phyloP scores from a whole-genome alignment of 2,329 filamentous ascomycete species.

The Graphilbum fragrans region DNA sequence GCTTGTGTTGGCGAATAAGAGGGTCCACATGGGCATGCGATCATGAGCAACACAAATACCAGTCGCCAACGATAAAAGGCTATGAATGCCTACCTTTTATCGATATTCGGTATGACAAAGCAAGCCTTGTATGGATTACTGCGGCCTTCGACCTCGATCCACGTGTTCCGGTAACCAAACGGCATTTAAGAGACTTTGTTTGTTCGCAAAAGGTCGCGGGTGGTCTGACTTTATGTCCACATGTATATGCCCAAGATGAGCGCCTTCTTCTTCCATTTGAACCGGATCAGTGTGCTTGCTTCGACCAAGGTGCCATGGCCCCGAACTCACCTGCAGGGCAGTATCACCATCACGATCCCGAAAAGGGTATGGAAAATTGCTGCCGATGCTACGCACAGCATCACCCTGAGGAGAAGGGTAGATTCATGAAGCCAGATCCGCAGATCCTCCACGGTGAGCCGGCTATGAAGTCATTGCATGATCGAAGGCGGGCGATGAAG shows the following conservation, averaged over 20 bases:
- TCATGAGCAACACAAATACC: not conserved
- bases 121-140: not conserved
- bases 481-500: not conserved
- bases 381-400: constrained; percentile 1
- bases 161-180: not conserved
- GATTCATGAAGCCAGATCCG: not conserved
- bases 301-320: not conserved
- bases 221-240: not conserved
- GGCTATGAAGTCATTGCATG: not conserved
- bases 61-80: not conserved
- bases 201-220: not conserved
- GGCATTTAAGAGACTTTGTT: constrained; percentile 1
- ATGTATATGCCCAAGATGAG: not conserved
- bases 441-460: not conserved
- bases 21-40: not conserved
- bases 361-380: not conserved
- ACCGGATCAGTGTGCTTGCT: constrained; percentile 1
- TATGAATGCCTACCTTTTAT: not conserved
- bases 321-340: not conserved
- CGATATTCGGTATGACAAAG: not conserved
- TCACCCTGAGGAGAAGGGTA: not conserved
- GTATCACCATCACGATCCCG: not conserved
- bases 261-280: constrained; percentile 2
- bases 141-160: not conserved
- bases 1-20: too few relatives aligned